phyloP scores from a whole-genome alignment of 2,329 filamentous ascomycete genomes.

The Sphaerulina populicola region DNA sequence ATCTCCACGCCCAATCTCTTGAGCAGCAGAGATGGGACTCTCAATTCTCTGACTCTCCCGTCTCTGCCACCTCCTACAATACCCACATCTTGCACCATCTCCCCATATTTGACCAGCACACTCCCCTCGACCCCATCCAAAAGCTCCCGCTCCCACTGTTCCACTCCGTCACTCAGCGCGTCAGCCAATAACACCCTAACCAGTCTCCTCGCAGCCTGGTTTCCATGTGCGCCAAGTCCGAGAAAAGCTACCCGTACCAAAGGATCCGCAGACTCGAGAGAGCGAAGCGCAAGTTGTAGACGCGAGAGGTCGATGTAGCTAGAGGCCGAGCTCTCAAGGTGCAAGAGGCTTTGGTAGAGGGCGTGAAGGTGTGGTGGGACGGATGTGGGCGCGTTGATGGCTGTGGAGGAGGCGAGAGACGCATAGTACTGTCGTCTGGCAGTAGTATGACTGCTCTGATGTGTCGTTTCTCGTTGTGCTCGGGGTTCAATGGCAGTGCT shows the following conservation, averaged over 20 bases:
- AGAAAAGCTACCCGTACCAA: conserved; percentile 50
- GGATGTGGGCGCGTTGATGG: conserved; percentile 47
- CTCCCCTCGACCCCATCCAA: conserved; percentile 31
- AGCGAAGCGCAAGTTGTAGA: conserved; percentile 61
- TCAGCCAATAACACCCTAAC: conserved; percentile 52
- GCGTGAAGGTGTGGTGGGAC: conserved; percentile 48
- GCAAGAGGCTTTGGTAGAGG: conserved; percentile 51
- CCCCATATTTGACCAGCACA: conserved; percentile 44
- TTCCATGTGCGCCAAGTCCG: conserved; percentile 26
- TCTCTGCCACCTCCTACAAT: conserved; percentile 22
- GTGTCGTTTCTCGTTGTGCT: not conserved
- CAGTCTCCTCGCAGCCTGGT: conserved; percentile 53
- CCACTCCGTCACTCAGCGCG: conserved; percentile 34
- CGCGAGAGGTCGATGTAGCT: conserved; percentile 60
- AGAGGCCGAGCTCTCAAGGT: conserved; percentile 54
- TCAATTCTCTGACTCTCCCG: conserved; percentile 52
- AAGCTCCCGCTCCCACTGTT: conserved; percentile 39
- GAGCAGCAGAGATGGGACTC: conserved; percentile 55
- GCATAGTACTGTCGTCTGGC: conserved; percentile 11
- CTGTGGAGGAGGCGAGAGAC: conserved; percentile 40
- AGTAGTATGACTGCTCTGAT: not conserved
- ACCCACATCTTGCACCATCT: conserved; percentile 43
- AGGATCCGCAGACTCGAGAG: conserved; percentile 48
- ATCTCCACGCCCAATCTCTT: conserved; percentile 58
- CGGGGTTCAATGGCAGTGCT: not conserved